These are phyloP conservation scores for Mycena filopes DNA, from an alignment of 768 basidiomycete genomes.

Conservation along the genomic window DNA sequence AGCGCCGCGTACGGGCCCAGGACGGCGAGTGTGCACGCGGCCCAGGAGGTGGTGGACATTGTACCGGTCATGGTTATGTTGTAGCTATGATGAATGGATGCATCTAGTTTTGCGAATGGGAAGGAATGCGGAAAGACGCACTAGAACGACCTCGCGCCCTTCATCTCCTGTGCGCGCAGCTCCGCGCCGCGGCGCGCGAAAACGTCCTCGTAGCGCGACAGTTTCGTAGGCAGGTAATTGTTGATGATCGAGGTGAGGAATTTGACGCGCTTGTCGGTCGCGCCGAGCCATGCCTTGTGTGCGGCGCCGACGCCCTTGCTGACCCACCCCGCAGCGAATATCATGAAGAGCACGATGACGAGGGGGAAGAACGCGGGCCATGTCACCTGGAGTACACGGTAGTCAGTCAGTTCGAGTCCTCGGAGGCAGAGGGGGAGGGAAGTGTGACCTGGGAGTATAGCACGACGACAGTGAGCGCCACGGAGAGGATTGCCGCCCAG, in stretches of 20 bases:
- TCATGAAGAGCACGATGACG: neutral
- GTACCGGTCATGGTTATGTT: slow-evolving; percentile 24
- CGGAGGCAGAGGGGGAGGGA: too few relatives aligned
- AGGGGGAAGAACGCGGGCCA: slow-evolving; percentile 20
- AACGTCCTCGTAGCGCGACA: slow-evolving; percentile 13
- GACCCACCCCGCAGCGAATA: neutral
- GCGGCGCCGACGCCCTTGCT: slow-evolving; percentile 24
- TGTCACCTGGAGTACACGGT: neutral
- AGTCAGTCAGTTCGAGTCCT: too few relatives aligned
- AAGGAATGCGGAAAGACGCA: neutral
- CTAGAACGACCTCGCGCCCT: slow-evolving; percentile 22
- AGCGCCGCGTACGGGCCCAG: slow-evolving; percentile 26
- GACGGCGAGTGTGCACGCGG: slow-evolving; percentile 13
- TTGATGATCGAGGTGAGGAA: slow-evolving; percentile 10
- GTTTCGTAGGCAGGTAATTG: slow-evolving; percentile 11
- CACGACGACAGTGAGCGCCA: slow-evolving; percentile 2
- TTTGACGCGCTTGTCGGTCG: slow-evolving; percentile 24
- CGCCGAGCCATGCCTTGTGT: slow-evolving; percentile 6
- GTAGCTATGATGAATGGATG: neutral
- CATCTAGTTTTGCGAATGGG: neutral
- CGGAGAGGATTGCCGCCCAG: slow-evolving; percentile 14
- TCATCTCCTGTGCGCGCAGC: slow-evolving; percentile 15
- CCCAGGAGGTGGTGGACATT: slow-evolving; percentile 12
- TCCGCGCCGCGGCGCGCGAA: neutral
- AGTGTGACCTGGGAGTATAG: slow-evolving; percentile 16